These are phyloP conservation scores for Candida sanyiensis DNA, from an alignment of 805 yeast genomes.

Conservation along the genomic window DNA sequence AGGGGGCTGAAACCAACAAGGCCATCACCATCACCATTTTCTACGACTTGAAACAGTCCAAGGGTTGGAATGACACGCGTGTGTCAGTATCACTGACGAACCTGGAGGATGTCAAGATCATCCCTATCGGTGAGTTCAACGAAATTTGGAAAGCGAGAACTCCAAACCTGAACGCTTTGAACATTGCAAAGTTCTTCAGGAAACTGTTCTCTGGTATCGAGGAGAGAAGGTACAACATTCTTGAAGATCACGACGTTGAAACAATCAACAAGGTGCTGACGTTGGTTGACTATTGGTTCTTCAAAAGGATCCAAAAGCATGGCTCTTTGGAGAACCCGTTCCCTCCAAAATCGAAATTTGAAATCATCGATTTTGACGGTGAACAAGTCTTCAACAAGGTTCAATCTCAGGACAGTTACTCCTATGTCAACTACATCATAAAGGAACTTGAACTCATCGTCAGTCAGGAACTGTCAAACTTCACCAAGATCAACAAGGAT, in stretches of 20 bases:
- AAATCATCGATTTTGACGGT: background rate
- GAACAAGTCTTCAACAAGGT: background rate
- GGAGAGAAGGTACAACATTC: background rate
- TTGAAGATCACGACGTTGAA: background rate
- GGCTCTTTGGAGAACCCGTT: constrained; percentile 13
- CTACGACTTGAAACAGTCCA: constrained; percentile 2
- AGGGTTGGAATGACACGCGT: constrained; percentile 8
- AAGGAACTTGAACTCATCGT: constrained; percentile 10
- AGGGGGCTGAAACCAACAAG: constrained; percentile 1
- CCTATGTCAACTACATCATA: constrained; percentile 7
- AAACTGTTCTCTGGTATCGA: background rate
- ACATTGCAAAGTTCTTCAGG: constrained; percentile 8
- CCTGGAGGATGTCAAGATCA: constrained; percentile 6
- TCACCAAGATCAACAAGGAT: background rate
- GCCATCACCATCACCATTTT: constrained; percentile 11
- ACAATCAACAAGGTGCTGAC: constrained; percentile 7
- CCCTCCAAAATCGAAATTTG: constrained; percentile 1
- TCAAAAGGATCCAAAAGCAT: constrained; percentile 6
- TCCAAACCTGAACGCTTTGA: constrained; percentile 4
- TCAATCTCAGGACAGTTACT: constrained; percentile 2
- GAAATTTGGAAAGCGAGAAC: constrained; percentile 12
- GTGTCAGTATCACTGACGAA: constrained; percentile 1
- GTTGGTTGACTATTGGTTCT: constrained; percentile 10
- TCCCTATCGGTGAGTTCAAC: constrained; percentile 11
- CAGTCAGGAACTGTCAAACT: constrained; percentile 8